Base-by-base conservation (phyloP, 805 yeast species). In the Teunomyces stri region DNA sequence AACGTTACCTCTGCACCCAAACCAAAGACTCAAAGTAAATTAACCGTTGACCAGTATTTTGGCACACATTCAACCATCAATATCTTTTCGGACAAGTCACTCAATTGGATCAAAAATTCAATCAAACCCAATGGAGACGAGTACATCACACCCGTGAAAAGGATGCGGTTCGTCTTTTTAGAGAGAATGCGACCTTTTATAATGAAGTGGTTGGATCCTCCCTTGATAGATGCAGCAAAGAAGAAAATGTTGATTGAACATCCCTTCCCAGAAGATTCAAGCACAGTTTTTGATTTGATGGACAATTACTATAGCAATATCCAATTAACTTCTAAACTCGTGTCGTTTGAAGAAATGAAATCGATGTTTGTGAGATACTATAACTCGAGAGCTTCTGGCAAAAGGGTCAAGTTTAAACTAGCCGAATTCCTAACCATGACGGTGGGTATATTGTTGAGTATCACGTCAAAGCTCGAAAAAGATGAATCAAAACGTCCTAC, bases 1-100 rank as follows among this genome's bases (percentile, higher is more conserved):
- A 37, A 20, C 12, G 28, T 7, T 9, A 12, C 40, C 9, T 5
- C 6, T 11, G 28, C 6, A 6, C 3, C 40, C 4, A 21, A n/a
- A 6, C 25, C 29, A 15, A 37, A 20, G n/a, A 16, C 25, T 2
- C 29, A 11, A 27, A 11, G 12, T 4, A 9, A 22, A 6, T 12
- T 7, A 3, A 37, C 40, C 1, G 6, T 34, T 25, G 50, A 51
- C 41, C 61, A 62, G 25, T 71, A 58, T 46, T 59, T 63, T 33
- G 75, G 74, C 6, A 54, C 65, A 22, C 76, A 71, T 47, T 69
- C 75, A 12, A 60, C 68, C 33, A 46, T 68, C 45, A 59, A 66
- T 29, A 63, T 70, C 4, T 64, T 69, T 41, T 68, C 74, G 2
- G 56, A 59, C 12, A 64, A 64, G 43, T 67, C 72, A 10, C 47